Conservation (phyloP, 2,329 filamentous ascomycete genomes). For the Monilinia aucupariae region DNA sequence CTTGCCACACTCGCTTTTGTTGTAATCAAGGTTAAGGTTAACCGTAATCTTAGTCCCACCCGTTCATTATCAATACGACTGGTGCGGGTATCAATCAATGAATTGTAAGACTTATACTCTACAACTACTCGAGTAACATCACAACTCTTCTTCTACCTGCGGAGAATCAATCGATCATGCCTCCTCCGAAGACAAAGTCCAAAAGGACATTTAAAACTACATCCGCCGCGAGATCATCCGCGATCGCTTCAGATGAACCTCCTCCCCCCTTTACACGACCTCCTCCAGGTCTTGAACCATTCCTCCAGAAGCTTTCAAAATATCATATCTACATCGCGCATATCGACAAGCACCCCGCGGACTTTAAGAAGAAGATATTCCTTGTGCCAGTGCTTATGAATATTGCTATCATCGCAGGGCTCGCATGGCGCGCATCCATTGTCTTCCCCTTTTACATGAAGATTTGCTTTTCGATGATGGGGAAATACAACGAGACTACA, state of each 20-base stretch:
- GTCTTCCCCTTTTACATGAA: constrained; percentile 65
- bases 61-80: neutral
- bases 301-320: constrained; percentile 61
- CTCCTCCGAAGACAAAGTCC: constrained; percentile 32
- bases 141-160: neutral
- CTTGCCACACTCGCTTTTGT: neutral
- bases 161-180: constrained; percentile 25
- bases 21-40: too few species aligned
- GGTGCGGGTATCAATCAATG: too few species aligned
- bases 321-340: constrained; percentile 78
- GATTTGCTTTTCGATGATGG: constrained; percentile 32
- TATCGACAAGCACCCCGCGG: constrained; percentile 63
- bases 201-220: constrained; percentile 31
- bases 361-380: constrained; percentile 80
- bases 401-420: constrained; percentile 55
- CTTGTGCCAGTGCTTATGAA: constrained; percentile 74
- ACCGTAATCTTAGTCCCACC: too few species aligned
- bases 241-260: constrained; percentile 30
- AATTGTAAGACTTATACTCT: neutral
- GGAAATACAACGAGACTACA: constrained; percentile 52
- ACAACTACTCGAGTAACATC: neutral
- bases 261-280: constrained; percentile 65
- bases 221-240: constrained; percentile 19
- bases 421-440: constrained; percentile 62
- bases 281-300: constrained; percentile 56